These are phyloP conservation scores for Penicillium egyptiacum DNA, from an alignment of 495 filamentous ascomycete genomes.

Conservation along the genomic window DNA sequence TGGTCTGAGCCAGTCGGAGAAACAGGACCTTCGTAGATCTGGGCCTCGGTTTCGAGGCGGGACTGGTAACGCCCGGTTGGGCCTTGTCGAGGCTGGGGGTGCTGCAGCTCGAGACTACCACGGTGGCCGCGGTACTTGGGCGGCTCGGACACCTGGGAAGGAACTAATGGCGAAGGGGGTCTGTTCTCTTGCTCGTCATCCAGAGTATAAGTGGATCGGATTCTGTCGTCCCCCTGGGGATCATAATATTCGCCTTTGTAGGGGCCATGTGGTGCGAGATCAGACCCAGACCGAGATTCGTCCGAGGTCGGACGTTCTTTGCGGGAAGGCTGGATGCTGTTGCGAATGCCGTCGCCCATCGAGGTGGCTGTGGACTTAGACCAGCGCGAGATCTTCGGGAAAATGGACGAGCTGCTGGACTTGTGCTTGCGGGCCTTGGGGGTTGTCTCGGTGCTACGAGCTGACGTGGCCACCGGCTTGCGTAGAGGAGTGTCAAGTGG, in stretches of 20 bases:
- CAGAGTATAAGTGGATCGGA: slow-evolving; percentile 65
- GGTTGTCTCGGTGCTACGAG: slow-evolving; percentile 72
- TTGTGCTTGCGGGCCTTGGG: slow-evolving; percentile 84
- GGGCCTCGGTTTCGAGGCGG: slow-evolving; percentile 75
- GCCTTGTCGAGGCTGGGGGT: slow-evolving; percentile 85
- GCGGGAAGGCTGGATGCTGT: slow-evolving; percentile 48
- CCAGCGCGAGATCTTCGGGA: slow-evolving; percentile 94
- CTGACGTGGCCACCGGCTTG: slow-evolving; percentile 52
- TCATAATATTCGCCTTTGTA: slow-evolving; percentile 68
- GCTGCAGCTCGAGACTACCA: slow-evolving; percentile 82
- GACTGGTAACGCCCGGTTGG: slow-evolving; percentile 80
- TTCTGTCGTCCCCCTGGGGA: slow-evolving; percentile 66
- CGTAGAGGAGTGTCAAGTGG: slow-evolving; percentile 75
- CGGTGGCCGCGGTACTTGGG: slow-evolving; percentile 91
- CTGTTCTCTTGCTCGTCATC: slow-evolving; percentile 52
- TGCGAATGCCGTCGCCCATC: slow-evolving; percentile 55
- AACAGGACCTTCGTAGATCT: slow-evolving; percentile 63
- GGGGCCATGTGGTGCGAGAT: slow-evolving; percentile 48
- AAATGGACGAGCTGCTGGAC: slow-evolving; percentile 82
- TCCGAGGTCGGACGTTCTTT: slow-evolving; percentile 56
- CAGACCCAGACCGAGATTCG: slow-evolving; percentile 70
- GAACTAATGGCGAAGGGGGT: slow-evolving; percentile 62
- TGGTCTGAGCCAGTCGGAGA: slow-evolving; percentile 67
- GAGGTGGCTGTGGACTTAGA: slow-evolving; percentile 92
- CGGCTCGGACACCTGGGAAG: slow-evolving; percentile 68